A percentile compares a stretch with the other conserved stretches of the same genome.
phyloP scores from a whole-genome alignment of 257 asterid genomes.

The Forsythia viridissima region DNA sequence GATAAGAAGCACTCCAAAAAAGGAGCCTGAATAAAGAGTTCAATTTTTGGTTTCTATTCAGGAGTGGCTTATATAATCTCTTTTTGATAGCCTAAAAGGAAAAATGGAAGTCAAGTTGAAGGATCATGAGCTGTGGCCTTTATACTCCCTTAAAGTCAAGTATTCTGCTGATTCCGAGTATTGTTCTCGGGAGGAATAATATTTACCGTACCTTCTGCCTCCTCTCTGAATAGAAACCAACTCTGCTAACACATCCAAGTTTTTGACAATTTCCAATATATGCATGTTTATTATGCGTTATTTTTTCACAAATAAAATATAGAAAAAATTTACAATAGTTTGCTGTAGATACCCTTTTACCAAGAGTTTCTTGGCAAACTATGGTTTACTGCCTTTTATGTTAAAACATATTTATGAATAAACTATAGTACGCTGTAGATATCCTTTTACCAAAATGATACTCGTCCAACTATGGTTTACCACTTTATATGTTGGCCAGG shows the following conservation, averaged over 20 bases:
- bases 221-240: too few species aligned
- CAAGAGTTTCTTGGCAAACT: background rate
- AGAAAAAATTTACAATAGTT: too few species aligned
- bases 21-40: background rate
- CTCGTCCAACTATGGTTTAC: background rate
- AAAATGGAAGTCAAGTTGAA: background rate
- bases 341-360: background rate
- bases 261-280: background rate
- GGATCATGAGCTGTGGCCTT: background rate
- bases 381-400: too few species aligned
- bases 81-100: background rate
- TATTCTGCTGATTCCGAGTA: background rate
- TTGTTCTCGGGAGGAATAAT: too few species aligned
- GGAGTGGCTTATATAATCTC: background rate
- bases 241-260: too few species aligned
- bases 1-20: background rate
- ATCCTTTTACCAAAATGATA: background rate
- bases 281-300: background rate
- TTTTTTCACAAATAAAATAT: too few species aligned
- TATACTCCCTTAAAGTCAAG: background rate
- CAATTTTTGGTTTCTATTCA: background rate
- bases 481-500: background rate
- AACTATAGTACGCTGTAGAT: background rate
- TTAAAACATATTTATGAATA: background rate
- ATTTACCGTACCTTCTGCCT: too few species aligned